A percentile compares a stretch with the other conserved stretches of the same genome.
Evolutionary conservation across 805 yeast genomes (phyloP).

Genomic region (Pichia heedii): DNA sequence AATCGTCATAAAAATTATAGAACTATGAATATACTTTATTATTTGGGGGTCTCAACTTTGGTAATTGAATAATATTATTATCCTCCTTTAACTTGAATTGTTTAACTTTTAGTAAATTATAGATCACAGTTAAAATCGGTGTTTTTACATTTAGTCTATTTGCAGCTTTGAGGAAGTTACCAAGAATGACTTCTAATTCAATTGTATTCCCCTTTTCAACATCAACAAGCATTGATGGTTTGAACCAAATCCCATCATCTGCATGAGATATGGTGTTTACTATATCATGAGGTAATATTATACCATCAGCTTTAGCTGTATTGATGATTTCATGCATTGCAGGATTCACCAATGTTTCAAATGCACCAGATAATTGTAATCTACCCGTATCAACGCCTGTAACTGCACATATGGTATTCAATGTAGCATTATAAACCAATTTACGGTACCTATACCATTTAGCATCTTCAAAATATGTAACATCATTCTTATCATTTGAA

Average conservation of each 20-base stretch:
- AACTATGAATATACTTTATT: no score
- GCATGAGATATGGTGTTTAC: conserved; percentile 44
- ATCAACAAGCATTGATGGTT: conserved; percentile 71
- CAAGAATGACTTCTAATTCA: conserved; percentile 65
- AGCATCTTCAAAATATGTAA: conserved; percentile 35
- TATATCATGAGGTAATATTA: conserved; percentile 39
- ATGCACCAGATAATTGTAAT: conserved; percentile 35
- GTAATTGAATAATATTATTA: conserved; percentile 37
- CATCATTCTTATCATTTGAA: conserved; percentile 33
- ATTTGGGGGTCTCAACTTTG: conserved; percentile 38
- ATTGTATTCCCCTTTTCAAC: conserved; percentile 54
- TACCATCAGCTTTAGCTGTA: conserved; percentile 64
- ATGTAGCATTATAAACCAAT: conserved; percentile 58
- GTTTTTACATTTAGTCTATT: conserved; percentile 38
- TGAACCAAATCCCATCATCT: conserved; percentile 50
- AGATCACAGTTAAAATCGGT: conserved; percentile 52
- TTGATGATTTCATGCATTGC: conserved; percentile 61
- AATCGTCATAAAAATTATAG: no score
- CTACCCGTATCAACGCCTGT: conserved; percentile 53
- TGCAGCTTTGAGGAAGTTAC: conserved; percentile 51
- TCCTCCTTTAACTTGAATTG: conserved; percentile 57
- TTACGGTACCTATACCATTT: conserved; percentile 54
- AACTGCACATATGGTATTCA: conserved; percentile 55
- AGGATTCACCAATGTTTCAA: conserved; percentile 36
- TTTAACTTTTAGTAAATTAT: conserved; percentile 47